phyloP scores from a whole-genome alignment of 2,329 filamentous ascomycete genomes.

The Stachybotrys chlorohalonatus region DNA sequence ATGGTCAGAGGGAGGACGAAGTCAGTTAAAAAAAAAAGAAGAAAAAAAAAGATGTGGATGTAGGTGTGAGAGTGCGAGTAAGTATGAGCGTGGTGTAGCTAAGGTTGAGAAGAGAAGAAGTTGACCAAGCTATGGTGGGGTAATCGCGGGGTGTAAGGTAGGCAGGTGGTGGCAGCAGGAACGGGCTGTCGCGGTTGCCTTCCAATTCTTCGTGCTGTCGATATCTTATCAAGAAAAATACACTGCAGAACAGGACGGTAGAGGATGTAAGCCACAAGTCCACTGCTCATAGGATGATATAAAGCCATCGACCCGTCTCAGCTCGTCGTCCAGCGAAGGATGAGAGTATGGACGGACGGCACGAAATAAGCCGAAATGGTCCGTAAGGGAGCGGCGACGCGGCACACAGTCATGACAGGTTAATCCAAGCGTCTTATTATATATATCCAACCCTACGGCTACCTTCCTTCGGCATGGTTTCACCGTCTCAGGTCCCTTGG shows the following conservation, averaged over 20 bases:
- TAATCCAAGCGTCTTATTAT: too few species aligned
- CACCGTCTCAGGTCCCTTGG: too few species aligned
- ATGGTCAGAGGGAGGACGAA: constrained; percentile 1
- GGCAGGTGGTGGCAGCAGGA: too few species aligned
- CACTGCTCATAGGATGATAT: too few species aligned
- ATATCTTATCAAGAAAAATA: background rate
- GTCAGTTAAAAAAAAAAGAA: too few species aligned
- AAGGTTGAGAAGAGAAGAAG: background rate
- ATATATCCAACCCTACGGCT: too few species aligned
- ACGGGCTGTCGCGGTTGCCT: background rate
- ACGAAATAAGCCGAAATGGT: background rate
- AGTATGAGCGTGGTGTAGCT: background rate
- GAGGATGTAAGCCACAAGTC: too few species aligned
- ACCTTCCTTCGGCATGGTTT: too few species aligned
- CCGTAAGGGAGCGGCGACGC: background rate
- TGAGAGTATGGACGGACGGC: background rate
- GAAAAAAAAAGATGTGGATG: too few species aligned
- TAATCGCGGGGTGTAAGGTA: background rate
- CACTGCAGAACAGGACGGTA: too few species aligned
- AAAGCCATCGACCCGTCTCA: background rate
- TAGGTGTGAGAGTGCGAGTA: background rate
- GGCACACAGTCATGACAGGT: background rate
- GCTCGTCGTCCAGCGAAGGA: background rate
- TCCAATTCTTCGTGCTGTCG: background rate
- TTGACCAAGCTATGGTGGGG: background rate